Percentiles rank a stretch among this genome's conserved stretches.
phyloP scores from a whole-genome alignment of 2,329 filamentous ascomycete genomes.

The Decorospora gaudefroyi region DNA sequence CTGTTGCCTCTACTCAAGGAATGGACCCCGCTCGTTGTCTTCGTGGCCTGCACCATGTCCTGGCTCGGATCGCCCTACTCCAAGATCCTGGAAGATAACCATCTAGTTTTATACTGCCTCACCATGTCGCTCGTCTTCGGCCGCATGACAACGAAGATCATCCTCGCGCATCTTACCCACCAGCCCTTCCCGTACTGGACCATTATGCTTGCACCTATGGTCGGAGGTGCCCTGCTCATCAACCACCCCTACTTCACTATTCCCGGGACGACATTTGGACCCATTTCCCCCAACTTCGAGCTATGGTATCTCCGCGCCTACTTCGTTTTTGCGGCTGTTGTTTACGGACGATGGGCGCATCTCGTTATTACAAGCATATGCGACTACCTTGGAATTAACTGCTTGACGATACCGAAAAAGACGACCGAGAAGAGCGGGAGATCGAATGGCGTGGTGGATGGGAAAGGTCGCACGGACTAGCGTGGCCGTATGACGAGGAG shows the following conservation, averaged over 20 bases:
- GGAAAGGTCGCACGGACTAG: conserved; percentile 44
- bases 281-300: conserved; percentile 68
- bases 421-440: conserved; percentile 33
- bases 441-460: conserved; percentile 38
- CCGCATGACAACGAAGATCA: conserved; percentile 98
- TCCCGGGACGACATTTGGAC: conserved; percentile 55
- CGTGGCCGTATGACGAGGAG: neutral
- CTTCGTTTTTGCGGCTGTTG: conserved; percentile 78
- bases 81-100: conserved; percentile 77
- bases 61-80: conserved; percentile 94
- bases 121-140: conserved; percentile 98
- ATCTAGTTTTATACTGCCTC: conserved; percentile 87
- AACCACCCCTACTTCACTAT: conserved; percentile 73
- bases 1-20: conserved; percentile 85
- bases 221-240: conserved; percentile 79
- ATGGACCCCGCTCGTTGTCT: conserved; percentile 89
- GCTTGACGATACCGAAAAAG: conserved; percentile 72
- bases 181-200: conserved; percentile 99
- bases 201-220: conserved; percentile 81
- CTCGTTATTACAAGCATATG: conserved; percentile 91
- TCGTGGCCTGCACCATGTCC: conserved; percentile 71
- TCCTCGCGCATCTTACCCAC: conserved; percentile 88
- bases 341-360: conserved; percentile 91
- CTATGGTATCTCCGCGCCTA: conserved; percentile 82
- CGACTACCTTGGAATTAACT: conserved; percentile 89